Percentiles rank a stretch among this genome's conserved stretches.
phyloP scores from a whole-genome alignment of 75 land plant genomes.

The Selaginella moellendorffii region DNA sequence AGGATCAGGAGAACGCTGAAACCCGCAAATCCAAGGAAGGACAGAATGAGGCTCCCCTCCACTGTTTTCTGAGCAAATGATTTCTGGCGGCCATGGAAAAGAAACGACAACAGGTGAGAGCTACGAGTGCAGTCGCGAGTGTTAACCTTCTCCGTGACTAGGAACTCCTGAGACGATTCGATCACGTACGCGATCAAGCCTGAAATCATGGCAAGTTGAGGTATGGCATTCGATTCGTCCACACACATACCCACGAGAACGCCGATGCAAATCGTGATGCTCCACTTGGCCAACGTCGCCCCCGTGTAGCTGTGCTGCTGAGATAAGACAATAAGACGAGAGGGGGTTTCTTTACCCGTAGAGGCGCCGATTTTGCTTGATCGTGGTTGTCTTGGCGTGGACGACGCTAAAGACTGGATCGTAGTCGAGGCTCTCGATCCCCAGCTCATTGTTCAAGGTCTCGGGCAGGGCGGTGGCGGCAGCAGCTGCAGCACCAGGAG shows the following conservation, averaged over 20 bases:
- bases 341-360: conserved; percentile 20
- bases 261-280: conserved; percentile 23
- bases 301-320: conserved; percentile 35
- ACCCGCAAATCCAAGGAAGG: conserved; percentile 21
- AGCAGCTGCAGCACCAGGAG: too few species aligned
- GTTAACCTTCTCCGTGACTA: conserved; percentile 23
- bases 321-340: neutral
- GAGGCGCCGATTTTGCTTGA: conserved; percentile 12
- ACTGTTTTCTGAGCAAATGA: conserved; percentile 16
- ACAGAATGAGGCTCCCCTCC: conserved; percentile 9
- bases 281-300: conserved; percentile 32
- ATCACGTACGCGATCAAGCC: conserved; percentile 24
- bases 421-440: conserved; percentile 33
- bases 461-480: too few species aligned
- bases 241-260: conserved; percentile 24
- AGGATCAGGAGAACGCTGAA: conserved; percentile 20
- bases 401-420: conserved; percentile 23
- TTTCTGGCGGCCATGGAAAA: conserved; percentile 16
- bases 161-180: conserved; percentile 23
- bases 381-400: conserved; percentile 5
- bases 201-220: neutral
- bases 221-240: neutral
- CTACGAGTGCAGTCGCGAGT: neutral
- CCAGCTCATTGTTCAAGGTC: conserved; percentile 6
- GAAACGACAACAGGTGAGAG: neutral